Percentiles rank a stretch among this genome's conserved stretches.
phyloP scores from a whole-genome alignment of 805 yeast species.

The Kurtzmaniella fragi region DNA sequence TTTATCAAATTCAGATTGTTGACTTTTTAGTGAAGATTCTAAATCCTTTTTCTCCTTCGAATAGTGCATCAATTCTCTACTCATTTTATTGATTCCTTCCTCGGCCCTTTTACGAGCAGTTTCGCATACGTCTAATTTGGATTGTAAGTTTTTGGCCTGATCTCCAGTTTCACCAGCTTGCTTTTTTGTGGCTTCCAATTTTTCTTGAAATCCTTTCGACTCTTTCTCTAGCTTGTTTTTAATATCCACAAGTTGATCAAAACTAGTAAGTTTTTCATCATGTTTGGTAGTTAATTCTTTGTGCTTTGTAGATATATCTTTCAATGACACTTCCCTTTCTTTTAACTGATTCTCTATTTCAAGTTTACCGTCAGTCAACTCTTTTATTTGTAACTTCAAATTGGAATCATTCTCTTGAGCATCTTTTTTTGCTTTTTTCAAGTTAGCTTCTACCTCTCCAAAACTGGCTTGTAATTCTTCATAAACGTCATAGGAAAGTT shows the following conservation, averaged over 20 bases:
- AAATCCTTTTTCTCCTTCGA: constrained; percentile 53
- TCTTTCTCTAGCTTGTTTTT: constrained; percentile 25
- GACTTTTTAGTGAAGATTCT: constrained; percentile 35
- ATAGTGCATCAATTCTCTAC: constrained; percentile 68
- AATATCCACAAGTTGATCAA: constrained; percentile 16
- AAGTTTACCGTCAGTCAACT: constrained; percentile 10
- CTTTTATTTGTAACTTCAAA: constrained; percentile 12
- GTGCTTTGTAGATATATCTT: constrained; percentile 16
- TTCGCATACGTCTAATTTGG: constrained; percentile 26
- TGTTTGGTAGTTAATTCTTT: constrained; percentile 13
- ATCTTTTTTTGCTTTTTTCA: constrained; percentile 15
- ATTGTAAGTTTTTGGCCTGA: constrained; percentile 21
- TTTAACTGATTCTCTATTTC: constrained; percentile 7
- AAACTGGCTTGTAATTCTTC: constrained; percentile 40
- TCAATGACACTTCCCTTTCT: constrained; percentile 9
- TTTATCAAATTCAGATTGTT: constrained; percentile 38
- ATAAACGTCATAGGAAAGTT: constrained; percentile 58
- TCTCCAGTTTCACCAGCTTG: constrained; percentile 17
- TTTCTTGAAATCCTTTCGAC: constrained; percentile 24
- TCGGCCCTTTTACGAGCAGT: constrained; percentile 63
- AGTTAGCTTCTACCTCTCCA: constrained; percentile 18
- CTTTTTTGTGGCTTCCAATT: constrained; percentile 25
- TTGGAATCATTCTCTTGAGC: constrained; percentile 16
- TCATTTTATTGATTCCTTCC: constrained; percentile 87
- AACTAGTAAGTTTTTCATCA: constrained; percentile 9